Evolutionary conservation across 2,329 filamentous ascomycete genomes (phyloP), one percentile per base, ranked within the genome.

Genomic region (Aspergillus versicolor): DNA sequence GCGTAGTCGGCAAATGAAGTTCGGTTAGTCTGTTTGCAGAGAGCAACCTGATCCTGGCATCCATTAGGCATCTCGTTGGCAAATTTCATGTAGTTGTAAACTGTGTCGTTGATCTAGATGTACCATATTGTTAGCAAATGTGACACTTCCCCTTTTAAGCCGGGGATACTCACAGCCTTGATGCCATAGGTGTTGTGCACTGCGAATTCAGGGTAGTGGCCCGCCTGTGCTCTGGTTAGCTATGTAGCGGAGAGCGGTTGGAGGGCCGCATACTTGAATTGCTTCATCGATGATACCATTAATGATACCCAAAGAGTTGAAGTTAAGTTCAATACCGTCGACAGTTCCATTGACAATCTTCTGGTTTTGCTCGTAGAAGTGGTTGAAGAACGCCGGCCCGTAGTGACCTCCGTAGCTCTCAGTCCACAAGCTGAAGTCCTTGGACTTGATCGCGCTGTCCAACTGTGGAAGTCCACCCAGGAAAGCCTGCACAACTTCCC

Each of bases 41-140:
- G 86, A 2, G 85, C 84, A 48, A 90, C 84, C 72, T 90, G 86
- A 60, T 87, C 75, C 41, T 80, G 73, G 61, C 82, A 84, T 21
- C 82, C 82, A 54, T 71, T 86, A 22, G 87, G 87, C 82, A 82
- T 91, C 71, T 71, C 71, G 53, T 77, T 76, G n/a, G 81, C 81
- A 44, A 84, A 83, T 57, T 81, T 83, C 71, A 82, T 82, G 63
- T 82, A 85, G 55, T 80, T 77, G 68, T 85, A 85, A 4, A 85
- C 79, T 3, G 82, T 84, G 21, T 85, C 80, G 61, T 86, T 85
- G 63, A 84, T 59, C 70, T 74, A 30, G 8, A 30, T 11, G 19
- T 19, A 34, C 17, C 44, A n/a, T 4, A 24, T 42, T 49, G 58
- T 34, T 30, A 30, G 27, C 8, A 7, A 32, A 9, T 17, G 9